Conservation (phyloP, 2,329 filamentous ascomycete species). For the Aspergillus felis region DNA sequence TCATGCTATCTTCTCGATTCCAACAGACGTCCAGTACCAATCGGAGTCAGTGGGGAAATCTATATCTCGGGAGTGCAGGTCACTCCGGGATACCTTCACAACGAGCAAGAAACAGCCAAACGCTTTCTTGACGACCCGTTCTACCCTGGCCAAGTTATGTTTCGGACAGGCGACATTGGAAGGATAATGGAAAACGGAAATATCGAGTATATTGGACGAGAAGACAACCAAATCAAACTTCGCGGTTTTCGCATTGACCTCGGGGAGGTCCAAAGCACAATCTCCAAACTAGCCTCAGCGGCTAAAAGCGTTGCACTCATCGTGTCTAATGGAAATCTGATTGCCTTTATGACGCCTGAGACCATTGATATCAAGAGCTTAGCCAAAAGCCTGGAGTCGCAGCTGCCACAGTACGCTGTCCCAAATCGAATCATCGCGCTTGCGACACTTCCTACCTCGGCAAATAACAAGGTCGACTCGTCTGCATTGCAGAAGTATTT, state of each 20-base stretch:
- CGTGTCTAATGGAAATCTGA: background rate
- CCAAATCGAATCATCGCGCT: background rate
- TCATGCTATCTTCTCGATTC: background rate
- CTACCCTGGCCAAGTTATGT: background rate
- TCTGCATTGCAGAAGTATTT: background rate
- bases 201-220: background rate
- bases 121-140: background rate
- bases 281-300: background rate
- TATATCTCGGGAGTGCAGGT: background rate
- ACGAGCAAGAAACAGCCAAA: constrained; percentile 11
- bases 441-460: background rate
- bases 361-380: background rate
- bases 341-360: background rate
- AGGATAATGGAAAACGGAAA: background rate
- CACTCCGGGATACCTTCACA: background rate
- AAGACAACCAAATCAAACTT: background rate
- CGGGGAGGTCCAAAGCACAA: background rate
- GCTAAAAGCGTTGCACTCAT: background rate
- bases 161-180: background rate
- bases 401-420: background rate
- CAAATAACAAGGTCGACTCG: background rate
- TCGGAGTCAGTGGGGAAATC: background rate
- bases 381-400: background rate
- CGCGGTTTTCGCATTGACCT: background rate
- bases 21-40: background rate